Base-by-base conservation (phyloP, 257 asterid genomes). In the Ligustrum vulgare region DNA sequence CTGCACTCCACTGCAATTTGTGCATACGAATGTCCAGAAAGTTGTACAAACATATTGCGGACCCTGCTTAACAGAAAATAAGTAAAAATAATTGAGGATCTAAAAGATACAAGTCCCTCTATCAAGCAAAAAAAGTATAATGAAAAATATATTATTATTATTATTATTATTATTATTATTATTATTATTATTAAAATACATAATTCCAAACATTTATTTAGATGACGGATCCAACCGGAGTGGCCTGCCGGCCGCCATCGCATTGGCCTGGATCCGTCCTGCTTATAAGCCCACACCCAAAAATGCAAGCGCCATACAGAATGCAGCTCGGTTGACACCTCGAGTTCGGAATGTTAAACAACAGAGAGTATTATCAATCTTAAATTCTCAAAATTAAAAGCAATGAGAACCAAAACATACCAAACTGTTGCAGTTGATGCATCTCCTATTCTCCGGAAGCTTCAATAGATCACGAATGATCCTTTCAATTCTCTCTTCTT, bases 1-100 rank as follows among this genome's bases (percentile, higher is more conserved):
- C 98, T 94, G 99, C n/a, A 94, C 90, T 12, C 96, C 98, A 47
- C 99, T 92, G 79, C 98, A 94, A 64, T 71, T 91, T 34, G 98
- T 87, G 92, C 99, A 94, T 41, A 94, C 86, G 73, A 94, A 94
- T 34, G 98, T 92, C 94, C 93, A 91, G 84, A 92, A 94, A 49
- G 91, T 91, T 36, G 96, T 92, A 86, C 99, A 94, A 43, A 89
- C 91, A 84, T 94, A 94, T 77, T 94, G 99, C 32, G 97, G 97
- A 77, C 97, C 98, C 99, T 94, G 91, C 69, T 77, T 23, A 64
- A 75, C n/a, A 15, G 31, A 69, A 60, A 37, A 77, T 49, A 16
- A 15, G 35, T 35, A 12, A 67, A 39, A 68, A 6, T 71, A 34
- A 79, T 70, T 25, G 34, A 10, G 32, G 31, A 31, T 16, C 71